Evolutionary conservation across 192 early-diverging fungal species (phyloP).

Genomic region (Coemansia aciculifera): DNA sequence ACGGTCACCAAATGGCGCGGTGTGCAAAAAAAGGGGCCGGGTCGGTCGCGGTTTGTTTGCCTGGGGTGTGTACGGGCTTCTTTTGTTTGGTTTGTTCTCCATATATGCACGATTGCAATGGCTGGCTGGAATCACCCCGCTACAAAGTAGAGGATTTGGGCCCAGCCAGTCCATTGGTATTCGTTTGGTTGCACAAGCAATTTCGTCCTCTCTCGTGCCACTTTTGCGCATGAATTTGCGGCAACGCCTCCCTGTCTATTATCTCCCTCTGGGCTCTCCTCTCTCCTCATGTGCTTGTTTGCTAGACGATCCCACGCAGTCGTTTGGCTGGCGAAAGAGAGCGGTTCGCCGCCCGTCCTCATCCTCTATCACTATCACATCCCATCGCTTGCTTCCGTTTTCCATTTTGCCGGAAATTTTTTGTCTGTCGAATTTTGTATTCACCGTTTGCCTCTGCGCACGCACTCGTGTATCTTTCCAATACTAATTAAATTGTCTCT

Average conservation of each 20-base stretch:
- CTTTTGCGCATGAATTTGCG: constrained; percentile 3
- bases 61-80: not conserved
- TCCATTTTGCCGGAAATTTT: constrained; percentile 3
- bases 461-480: not conserved
- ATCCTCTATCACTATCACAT: not conserved
- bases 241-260: not conserved
- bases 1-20: not conserved
- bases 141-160: not conserved
- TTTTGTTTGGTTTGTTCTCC: constrained; percentile 12
- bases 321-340: not conserved
- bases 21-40: not conserved
- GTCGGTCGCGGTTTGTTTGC: constrained; percentile 7
- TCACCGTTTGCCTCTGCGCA: not conserved
- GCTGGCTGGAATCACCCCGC: constrained; percentile 3
- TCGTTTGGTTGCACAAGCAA: constrained; percentile 11
- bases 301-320: not conserved
- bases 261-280: not conserved
- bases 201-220: not conserved
- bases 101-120: not conserved
- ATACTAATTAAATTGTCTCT: constrained; percentile 7
- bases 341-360: not conserved
- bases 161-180: not conserved
- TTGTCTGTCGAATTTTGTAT: not conserved
- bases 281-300: not conserved
- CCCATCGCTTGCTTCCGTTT: constrained; percentile 6